phyloP scores from a whole-genome alignment of 805 yeast genomes.

The Middelhovenomyces tepae region DNA sequence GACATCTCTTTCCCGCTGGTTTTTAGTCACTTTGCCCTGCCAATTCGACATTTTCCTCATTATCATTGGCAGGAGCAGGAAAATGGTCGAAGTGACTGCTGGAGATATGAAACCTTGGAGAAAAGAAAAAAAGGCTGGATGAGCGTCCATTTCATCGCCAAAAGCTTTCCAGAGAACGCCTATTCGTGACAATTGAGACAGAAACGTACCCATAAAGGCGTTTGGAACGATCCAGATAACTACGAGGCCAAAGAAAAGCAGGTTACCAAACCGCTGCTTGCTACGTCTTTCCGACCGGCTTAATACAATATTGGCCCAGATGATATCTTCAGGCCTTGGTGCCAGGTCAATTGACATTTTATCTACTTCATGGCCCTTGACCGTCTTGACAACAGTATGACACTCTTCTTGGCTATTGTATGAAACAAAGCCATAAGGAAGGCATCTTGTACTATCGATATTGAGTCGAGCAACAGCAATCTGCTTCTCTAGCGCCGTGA shows the following conservation, averaged over 20 bases:
- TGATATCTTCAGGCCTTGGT: constrained; percentile 28
- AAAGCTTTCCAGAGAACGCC: constrained; percentile 31
- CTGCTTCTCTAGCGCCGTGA: constrained; percentile 14
- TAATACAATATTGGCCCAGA: constrained; percentile 29
- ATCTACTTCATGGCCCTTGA: constrained; percentile 1
- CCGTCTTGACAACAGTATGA: constrained; percentile 20
- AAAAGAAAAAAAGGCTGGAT: constrained; percentile 24
- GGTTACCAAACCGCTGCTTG: constrained; percentile 27
- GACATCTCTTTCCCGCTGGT: constrained; percentile 31
- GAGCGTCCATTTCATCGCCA: constrained; percentile 18
- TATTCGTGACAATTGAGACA: constrained; percentile 29
- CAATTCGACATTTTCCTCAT: constrained; percentile 29
- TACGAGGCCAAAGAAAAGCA: constrained; percentile 22
- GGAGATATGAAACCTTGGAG: constrained; percentile 34
- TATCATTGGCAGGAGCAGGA: constrained; percentile 27
- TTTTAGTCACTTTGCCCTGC: constrained; percentile 31
- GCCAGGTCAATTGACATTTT: constrained; percentile 17
- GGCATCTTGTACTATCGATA: constrained; percentile 11
- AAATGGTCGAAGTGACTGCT: constrained; percentile 25
- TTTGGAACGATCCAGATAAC: constrained; percentile 32
- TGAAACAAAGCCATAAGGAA: constrained; percentile 28
- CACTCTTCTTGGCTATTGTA: constrained; percentile 19
- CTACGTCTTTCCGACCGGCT: constrained; percentile 20
- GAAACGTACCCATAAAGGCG: constrained; percentile 33
- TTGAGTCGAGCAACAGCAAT: constrained; percentile 20